Conservation (phyloP, 2,329 filamentous ascomycete species). For the Colletotrichum sp. region DNA sequence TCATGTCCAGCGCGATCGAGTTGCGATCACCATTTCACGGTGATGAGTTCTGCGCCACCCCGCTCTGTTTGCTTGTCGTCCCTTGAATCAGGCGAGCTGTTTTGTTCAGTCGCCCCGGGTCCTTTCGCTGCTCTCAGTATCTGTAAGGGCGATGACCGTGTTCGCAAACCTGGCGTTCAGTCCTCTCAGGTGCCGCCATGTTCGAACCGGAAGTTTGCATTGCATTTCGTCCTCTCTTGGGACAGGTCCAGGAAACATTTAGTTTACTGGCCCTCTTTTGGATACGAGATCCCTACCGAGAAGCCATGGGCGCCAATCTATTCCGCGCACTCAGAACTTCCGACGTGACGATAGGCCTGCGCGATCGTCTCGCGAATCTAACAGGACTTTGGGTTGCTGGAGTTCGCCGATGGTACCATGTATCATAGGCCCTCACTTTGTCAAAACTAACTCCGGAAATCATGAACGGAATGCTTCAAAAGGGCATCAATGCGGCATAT, state of each 20-base stretch:
- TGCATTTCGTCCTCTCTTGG: background rate
- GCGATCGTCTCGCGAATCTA: background rate
- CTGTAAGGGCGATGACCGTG: background rate
- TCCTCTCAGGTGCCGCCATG: background rate
- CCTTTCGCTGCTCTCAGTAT: background rate
- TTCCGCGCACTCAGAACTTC: background rate
- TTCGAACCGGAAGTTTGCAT: background rate
- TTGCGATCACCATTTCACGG: background rate
- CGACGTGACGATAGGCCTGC: background rate
- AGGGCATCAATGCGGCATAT: too few species aligned
- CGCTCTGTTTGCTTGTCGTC: too few species aligned
- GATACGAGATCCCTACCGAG: background rate
- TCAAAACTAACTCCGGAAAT: background rate
- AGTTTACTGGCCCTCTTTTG: background rate
- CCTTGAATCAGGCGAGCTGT: too few species aligned
- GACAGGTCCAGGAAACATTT: background rate
- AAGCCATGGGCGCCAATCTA: background rate
- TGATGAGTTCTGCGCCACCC: background rate
- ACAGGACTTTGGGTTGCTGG: background rate
- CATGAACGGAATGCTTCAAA: too few species aligned
- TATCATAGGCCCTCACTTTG: accelerated
- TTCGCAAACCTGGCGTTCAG: background rate
- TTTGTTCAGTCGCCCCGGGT: background rate
- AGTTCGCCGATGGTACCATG: background rate
- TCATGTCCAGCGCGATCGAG: background rate